These are phyloP conservation scores for Phytopythium litorale DNA, from an alignment of 352 stramenopile species.

Conservation along the genomic window DNA sequence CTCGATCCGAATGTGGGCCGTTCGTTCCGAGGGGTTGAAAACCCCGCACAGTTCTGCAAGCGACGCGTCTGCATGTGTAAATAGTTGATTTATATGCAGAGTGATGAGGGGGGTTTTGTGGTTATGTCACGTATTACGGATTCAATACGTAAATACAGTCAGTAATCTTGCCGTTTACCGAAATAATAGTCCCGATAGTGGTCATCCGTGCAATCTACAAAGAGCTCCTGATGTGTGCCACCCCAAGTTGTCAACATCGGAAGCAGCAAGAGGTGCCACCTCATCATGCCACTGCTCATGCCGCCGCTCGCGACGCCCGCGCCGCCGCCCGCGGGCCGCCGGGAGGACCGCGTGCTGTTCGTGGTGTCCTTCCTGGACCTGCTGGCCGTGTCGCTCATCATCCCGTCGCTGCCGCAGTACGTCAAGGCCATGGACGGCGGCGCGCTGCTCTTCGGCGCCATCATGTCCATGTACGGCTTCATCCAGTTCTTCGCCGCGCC, in stretches of 20 bases:
- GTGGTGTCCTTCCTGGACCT: constrained; percentile 81
- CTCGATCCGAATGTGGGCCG: background rate
- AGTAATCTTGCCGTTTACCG: too few species aligned
- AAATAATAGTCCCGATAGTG: too few species aligned
- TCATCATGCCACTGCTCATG: background rate
- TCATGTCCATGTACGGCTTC: constrained; percentile 85
- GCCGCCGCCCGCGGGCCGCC: background rate
- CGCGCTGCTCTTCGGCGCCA: constrained; percentile 60
- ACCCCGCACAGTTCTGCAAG: background rate
- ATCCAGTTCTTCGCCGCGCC: constrained; percentile 82
- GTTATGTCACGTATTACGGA: background rate
- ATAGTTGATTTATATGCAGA: background rate
- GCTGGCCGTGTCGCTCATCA: constrained; percentile 81
- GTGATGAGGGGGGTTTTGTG: background rate
- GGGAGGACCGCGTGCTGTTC: constrained; percentile 48
- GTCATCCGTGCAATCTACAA: too few species aligned
- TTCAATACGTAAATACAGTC: too few species aligned
- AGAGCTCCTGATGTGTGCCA: too few species aligned
- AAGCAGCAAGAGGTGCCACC: too few species aligned
- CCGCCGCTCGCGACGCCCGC: too few species aligned
- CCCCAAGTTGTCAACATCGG: too few species aligned
- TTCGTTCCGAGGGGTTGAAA: background rate
- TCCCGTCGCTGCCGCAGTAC: constrained; percentile 74
- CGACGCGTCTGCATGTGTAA: too few species aligned
- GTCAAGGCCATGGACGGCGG: constrained; percentile 75